Evolutionary conservation across 495 filamentous ascomycete species (phyloP).

Genomic region (Mycothermus thermophilus): DNA sequence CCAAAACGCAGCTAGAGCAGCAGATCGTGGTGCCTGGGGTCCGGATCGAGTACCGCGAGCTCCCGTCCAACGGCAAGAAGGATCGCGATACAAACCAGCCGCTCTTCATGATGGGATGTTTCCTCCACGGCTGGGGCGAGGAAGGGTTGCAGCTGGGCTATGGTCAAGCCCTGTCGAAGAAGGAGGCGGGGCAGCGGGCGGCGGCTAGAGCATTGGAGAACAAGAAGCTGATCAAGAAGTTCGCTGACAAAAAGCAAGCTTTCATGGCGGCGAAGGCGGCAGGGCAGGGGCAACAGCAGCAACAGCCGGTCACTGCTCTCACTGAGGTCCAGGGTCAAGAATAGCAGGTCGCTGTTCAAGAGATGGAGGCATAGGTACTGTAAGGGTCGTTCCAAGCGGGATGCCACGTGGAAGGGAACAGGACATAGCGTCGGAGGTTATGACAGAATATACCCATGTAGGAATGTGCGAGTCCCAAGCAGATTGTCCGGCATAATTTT

Average conservation of each 20-base stretch:
- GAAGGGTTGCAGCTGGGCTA: conserved; percentile 46
- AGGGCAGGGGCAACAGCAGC: conserved; percentile 4
- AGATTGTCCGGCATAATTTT: no score
- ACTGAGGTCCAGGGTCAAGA: no score
- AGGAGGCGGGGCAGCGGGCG: conserved; percentile 57
- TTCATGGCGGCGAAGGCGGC: conserved; percentile 14
- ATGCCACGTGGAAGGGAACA: no score
- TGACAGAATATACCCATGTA: no score
- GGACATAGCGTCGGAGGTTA: no score
- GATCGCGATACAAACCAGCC: conserved; percentile 44
- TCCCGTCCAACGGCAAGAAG: conserved; percentile 37
- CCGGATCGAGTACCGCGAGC: conserved; percentile 52
- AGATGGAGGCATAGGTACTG: no score
- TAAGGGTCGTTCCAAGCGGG: no score
- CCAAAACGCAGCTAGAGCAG: conserved; percentile 40
- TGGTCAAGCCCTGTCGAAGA: conserved; percentile 56
- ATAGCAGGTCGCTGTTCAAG: no score
- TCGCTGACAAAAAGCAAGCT: conserved; percentile 37
- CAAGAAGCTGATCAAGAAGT: conserved; percentile 41
- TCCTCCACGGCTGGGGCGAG: conserved; percentile 62
- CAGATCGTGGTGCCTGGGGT: conserved; percentile 44
- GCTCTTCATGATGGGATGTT: conserved; percentile 54
- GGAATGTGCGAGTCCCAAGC: no score
- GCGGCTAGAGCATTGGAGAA: conserved; percentile 51
- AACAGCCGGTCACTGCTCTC: neutral